These are phyloP conservation scores for Pichia scutulata DNA, from an alignment of 805 yeast genomes.

Conservation along the genomic window DNA sequence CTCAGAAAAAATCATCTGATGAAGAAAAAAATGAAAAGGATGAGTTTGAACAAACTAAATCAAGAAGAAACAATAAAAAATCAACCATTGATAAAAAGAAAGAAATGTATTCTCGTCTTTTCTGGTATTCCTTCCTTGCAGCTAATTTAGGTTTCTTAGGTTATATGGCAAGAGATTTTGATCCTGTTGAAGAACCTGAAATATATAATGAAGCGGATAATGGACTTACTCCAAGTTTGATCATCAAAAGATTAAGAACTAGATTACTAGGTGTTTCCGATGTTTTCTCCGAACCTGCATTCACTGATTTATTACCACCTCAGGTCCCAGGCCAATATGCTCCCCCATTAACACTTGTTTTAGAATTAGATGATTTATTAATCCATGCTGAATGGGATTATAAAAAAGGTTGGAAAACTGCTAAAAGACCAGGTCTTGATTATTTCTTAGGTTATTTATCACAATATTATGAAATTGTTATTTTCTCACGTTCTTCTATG, in stretches of 20 bases:
- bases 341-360: slow-evolving; percentile 84
- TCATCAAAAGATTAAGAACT: slow-evolving; percentile 61
- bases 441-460: slow-evolving; percentile 92
- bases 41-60: slow-evolving; percentile 28
- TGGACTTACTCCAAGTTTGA: slow-evolving; percentile 59
- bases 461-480: slow-evolving; percentile 91
- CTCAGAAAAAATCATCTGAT: slow-evolving; percentile 1
- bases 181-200: slow-evolving; percentile 57
- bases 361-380: slow-evolving; percentile 83
- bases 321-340: slow-evolving; percentile 85
- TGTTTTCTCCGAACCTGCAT: slow-evolving; percentile 88
- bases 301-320: slow-evolving; percentile 88
- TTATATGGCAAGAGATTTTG: slow-evolving; percentile 82
- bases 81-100: slow-evolving; percentile 75
- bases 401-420: slow-evolving; percentile 95
- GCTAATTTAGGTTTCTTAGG: slow-evolving; percentile 45
- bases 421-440: slow-evolving; percentile 97
- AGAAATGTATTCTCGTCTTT: slow-evolving; percentile 71
- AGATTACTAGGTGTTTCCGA: slow-evolving; percentile 71
- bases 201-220: slow-evolving; percentile 40
- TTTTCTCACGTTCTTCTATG: slow-evolving; percentile 80
- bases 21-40: slow-evolving; percentile 15
- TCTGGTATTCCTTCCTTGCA: slow-evolving; percentile 53
- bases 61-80: slow-evolving; percentile 48
- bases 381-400: slow-evolving; percentile 90